Evolutionary conservation across 2,329 filamentous ascomycete species (phyloP), one percentile per base, ranked within the genome.

Genomic region (Nectriaceae sp.): DNA sequence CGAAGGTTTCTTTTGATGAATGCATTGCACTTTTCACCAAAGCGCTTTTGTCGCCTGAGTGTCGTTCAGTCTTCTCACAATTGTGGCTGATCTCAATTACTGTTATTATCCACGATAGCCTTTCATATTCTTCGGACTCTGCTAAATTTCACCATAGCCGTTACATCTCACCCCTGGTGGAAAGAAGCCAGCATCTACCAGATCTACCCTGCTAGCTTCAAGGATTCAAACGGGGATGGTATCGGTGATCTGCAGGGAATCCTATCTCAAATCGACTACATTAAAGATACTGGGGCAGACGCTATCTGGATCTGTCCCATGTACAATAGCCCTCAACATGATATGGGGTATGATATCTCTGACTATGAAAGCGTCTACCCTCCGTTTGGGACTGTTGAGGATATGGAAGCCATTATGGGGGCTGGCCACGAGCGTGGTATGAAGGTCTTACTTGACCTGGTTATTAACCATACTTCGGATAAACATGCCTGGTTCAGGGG

Each of bases 381-480:
- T 1, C 77, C 80, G 1, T 89, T 88, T 56, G 87, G 87, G n/a
- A 84, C 83, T 2, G 71, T 89, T 6, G 71, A 74, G 44, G 84
- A 90, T 59, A 77, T 88, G 20, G 83, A 88, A 42, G 65, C 69
- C 0, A 64, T 89, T 21, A 83, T 88, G 35, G 63, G 76, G 11
- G 79, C 77, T 15, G 75, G 80, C 31, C 83, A 87, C 50, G 65
- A 75, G 5, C 75, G 84, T 4, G 82, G 78, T 1, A 87, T 91
- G 78, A 83, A 81, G 56, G 67, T 91, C 5, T 80, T 92, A 36
- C 77, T 90, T 55, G 88, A 92, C 61, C 72, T 92, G 2, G 88
- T 92, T 0, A 78, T 91, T 46, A 92, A 91, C 54, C 88, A 92
- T 62, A 90, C 87, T 0, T 87, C 82, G n/a, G 49, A 58, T 13